Evolutionary conservation across 1,284 basidiomycete species (phyloP).

Genomic region (Puccinia triticina): DNA sequence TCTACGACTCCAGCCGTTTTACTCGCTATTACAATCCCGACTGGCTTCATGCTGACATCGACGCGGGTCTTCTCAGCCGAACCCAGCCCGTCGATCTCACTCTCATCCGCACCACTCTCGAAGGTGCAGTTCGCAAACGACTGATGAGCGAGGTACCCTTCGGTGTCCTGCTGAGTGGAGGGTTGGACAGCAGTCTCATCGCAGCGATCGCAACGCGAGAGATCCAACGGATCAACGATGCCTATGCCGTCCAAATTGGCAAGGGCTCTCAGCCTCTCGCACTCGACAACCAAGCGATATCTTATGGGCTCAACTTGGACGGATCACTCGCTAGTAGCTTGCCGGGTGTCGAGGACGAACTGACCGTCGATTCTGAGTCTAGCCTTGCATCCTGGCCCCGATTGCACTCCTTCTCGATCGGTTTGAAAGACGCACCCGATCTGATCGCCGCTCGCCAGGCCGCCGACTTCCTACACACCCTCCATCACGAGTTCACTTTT

Average conservation of each 20-base stretch:
- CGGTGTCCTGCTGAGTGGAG: conserved; percentile 92
- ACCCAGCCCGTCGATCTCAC: conserved; percentile 72
- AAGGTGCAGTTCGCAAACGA: conserved; percentile 89
- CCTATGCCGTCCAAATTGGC: conserved; percentile 65
- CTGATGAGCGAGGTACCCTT: conserved; percentile 99
- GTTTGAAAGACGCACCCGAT: conserved; percentile 93
- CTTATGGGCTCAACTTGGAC: conserved; percentile 40
- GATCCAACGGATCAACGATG: conserved; percentile 85
- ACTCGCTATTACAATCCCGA: conserved; percentile 80
- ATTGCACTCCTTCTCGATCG: conserved; percentile 97
- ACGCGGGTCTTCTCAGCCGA: conserved; percentile 67
- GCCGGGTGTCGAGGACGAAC: conserved; percentile 60
- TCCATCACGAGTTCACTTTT: conserved; percentile 97
- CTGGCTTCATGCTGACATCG: conserved; percentile 80
- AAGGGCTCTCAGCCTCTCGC: conserved; percentile 8
- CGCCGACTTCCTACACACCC: conserved; percentile 88
- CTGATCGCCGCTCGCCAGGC: conserved; percentile 90
- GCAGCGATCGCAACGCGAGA: conserved; percentile 95
- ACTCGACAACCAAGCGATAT: conserved; percentile 55
- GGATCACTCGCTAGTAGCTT: conserved; percentile 50
- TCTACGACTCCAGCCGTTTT: conserved; percentile 71
- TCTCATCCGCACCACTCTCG: conserved; percentile 76
- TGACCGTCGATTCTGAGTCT: conserved; percentile 61
- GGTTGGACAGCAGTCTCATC: conserved; percentile 93
- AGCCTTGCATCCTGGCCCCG: conserved; percentile 90